These are phyloP conservation scores for Aureobasidium sp. DNA, from an alignment of 2,329 filamentous ascomycete species.

Conservation along the genomic window DNA sequence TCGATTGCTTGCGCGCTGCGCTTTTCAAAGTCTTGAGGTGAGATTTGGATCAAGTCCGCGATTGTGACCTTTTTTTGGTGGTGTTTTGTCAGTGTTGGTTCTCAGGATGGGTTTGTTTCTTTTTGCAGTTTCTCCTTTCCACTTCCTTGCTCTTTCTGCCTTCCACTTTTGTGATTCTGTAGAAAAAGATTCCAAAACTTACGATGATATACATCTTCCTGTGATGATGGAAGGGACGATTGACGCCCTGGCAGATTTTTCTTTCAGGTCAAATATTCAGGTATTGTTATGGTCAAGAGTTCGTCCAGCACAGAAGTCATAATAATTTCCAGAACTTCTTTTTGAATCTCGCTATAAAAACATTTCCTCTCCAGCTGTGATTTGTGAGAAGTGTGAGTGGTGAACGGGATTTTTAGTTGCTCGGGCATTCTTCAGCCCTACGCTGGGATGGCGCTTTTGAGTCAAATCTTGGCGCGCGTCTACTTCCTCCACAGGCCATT, in stretches of 20 bases:
- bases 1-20: slow-evolving; percentile 77
- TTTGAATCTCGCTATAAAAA: slow-evolving; percentile 1
- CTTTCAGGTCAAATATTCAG: slow-evolving; percentile 8
- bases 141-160: background rate
- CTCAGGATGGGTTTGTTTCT: no score
- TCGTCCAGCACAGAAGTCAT: slow-evolving; percentile 9
- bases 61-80: slow-evolving; percentile 64
- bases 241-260: slow-evolving; percentile 7
- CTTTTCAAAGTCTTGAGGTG: slow-evolving; percentile 80
- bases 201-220: slow-evolving; percentile 20
- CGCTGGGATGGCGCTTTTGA: background rate
- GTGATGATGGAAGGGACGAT: background rate
- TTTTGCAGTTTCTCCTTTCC: no score
- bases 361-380: background rate
- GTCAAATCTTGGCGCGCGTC: background rate
- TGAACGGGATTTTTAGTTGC: background rate
- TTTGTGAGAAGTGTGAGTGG: background rate
- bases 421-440: slow-evolving; percentile 1
- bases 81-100: no score
- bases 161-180: no score
- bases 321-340: background rate
- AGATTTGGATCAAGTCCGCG: slow-evolving; percentile 88
- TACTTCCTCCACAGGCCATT: background rate
- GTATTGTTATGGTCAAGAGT: background rate
- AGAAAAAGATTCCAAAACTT: background rate